These are phyloP conservation scores for Spizellomyces sp. DNA, from an alignment of 192 early-diverging fungal species.

Conservation along the genomic window DNA sequence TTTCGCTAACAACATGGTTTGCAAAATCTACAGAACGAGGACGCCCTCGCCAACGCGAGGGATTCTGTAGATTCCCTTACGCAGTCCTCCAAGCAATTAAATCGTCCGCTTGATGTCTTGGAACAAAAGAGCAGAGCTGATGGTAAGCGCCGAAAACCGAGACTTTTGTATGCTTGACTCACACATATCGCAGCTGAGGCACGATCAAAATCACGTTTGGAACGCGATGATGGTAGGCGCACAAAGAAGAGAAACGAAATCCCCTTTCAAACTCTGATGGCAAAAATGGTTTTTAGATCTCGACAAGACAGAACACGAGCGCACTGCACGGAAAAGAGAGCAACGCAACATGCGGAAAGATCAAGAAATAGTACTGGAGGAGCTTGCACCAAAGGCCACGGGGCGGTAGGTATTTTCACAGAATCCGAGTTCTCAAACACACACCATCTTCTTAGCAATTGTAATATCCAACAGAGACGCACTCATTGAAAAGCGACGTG, in stretches of 20 bases:
- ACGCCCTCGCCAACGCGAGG: slow-evolving; percentile 55
- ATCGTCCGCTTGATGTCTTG: background rate
- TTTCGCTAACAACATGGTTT: background rate
- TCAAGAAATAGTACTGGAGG: slow-evolving; percentile 63
- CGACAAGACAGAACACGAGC: slow-evolving; percentile 53
- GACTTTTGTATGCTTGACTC: too few relatives aligned
- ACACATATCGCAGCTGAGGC: too few relatives aligned
- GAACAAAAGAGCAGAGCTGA: slow-evolving; percentile 10
- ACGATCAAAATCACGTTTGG: slow-evolving; percentile 1
- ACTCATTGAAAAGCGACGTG: slow-evolving; percentile 61
- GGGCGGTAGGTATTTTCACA: slow-evolving; percentile 23
- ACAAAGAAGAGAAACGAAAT: too few relatives aligned
- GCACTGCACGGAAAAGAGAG: slow-evolving; percentile 29
- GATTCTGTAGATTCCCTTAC: slow-evolving; percentile 65
- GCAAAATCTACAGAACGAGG: slow-evolving; percentile 36
- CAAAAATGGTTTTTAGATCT: slow-evolving; percentile 10
- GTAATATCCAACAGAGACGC: slow-evolving; percentile 52
- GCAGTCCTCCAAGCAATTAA: slow-evolving; percentile 25
- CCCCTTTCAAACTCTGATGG: background rate
- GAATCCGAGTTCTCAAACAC: background rate
- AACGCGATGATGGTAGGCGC: slow-evolving; percentile 16
- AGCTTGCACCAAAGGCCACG: slow-evolving; percentile 68
- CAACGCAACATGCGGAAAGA: slow-evolving; percentile 35
- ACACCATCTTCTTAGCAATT: background rate
- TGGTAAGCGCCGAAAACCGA: background rate